Evolutionary conservation across 805 yeast genomes (phyloP), one percentile per base, ranked within the genome.

Genomic region (Pichia insulana): DNA sequence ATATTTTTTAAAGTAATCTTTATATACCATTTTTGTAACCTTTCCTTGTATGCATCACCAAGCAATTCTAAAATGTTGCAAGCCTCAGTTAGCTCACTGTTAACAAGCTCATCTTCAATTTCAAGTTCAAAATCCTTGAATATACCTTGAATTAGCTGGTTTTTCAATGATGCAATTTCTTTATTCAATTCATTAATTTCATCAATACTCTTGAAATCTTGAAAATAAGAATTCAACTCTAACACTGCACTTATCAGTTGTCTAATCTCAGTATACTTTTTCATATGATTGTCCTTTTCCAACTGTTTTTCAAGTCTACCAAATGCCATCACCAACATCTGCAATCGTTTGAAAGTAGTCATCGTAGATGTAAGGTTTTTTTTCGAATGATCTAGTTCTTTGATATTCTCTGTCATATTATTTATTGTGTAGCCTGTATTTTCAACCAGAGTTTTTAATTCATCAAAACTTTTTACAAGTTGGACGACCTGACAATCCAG

Each of bases 341-440:
- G 95, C 31, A 92, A 67, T 47, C 96, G 73, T 54, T 90, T 85
- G 50, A 90, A 68, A 30, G 88, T 78, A 1, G 94, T 86, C 84
- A 92, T 85, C 10, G 92, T 77, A 22, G 78, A 69, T 2, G 87
- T 89, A 38, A 92, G 66, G 59, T 92, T 92, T 56, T 76, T 77
- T 65, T 92, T 92, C 30, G 89, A 80, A 39, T 74, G 76, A 61
- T 92, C 97, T 45, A 92, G 68, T 18, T 71, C 65, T 51, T 86
- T 83, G 47, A 92, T 88, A 32, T 80, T 82, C 4, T 75, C 69
- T 0, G 97, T 90, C 74, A 87, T 82, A 3, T 57, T 61, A 11
- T 80, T 68, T 42, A 88, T 85, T 3, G 78, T 70, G 4, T 60
- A 47, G 46, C 82, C 87, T 0, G 94, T 83, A 5, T 62, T 51